Evolutionary conservation across 139 green algal genomes (phyloP).

Genomic region (Micractinium sp.): DNA sequence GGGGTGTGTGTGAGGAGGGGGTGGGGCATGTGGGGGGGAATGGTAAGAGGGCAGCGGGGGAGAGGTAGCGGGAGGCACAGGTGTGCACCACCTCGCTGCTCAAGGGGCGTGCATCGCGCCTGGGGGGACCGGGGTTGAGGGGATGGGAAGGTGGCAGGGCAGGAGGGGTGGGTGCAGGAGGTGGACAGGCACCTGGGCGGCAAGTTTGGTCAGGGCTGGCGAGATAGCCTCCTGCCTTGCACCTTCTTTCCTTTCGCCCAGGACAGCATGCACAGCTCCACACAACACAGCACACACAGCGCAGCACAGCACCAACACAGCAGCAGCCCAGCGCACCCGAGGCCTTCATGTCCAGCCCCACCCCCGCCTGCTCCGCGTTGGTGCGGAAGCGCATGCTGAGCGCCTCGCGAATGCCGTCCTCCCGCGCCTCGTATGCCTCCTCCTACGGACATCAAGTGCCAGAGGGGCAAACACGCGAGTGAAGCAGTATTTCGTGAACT

Average conservation of each 20-base stretch:
- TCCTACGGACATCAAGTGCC: background rate
- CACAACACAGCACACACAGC: background rate
- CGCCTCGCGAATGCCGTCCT: slow-evolving; percentile 20
- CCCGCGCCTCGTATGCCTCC: slow-evolving; percentile 21
- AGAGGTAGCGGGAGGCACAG: background rate
- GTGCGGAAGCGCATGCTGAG: slow-evolving; percentile 69
- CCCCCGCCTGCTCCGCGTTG: slow-evolving; percentile 63
- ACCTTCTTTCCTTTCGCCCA: too few relatives aligned
- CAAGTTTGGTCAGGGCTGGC: too few relatives aligned
- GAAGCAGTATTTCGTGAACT: too few relatives aligned
- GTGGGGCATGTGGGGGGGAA: background rate
- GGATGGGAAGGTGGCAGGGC: too few relatives aligned
- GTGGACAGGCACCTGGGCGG: too few relatives aligned
- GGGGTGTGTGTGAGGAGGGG: background rate
- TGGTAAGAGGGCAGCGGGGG: background rate
- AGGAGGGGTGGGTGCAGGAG: too few relatives aligned
- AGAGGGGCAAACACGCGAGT: background rate
- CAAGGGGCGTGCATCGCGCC: background rate
- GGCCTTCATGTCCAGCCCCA: slow-evolving; percentile 65
- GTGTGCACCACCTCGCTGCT: background rate
- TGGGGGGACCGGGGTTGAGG: too few relatives aligned
- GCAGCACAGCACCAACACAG: background rate
- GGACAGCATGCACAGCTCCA: too few relatives aligned
- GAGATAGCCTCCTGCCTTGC: too few relatives aligned
- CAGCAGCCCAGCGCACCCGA: background rate